Evolutionary conservation across 805 yeast genomes (phyloP).

Genomic region (Blastobotrys peoriensis): DNA sequence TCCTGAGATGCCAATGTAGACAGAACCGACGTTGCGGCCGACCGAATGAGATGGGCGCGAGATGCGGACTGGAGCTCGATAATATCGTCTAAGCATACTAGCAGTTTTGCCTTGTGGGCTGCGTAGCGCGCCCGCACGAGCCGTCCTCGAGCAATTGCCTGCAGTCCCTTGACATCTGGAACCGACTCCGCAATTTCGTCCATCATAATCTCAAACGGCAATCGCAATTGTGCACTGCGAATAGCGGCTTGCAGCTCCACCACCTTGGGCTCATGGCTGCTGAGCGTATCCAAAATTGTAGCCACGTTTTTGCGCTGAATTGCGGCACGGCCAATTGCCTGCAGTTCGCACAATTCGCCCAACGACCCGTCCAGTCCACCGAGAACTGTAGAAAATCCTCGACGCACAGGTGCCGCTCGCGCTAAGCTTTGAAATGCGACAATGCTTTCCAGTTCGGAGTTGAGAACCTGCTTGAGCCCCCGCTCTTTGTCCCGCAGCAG

Average conservation of each 20-base stretch:
- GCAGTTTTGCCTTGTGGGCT: constrained; percentile 38
- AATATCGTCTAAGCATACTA: constrained; percentile 32
- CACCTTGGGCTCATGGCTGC: constrained; percentile 27
- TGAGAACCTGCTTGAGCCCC: constrained; percentile 12
- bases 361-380: neutral
- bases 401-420: constrained; percentile 10
- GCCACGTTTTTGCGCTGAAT: constrained; percentile 4
- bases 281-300: constrained; percentile 12
- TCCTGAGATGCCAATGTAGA: constrained; percentile 6
- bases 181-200: neutral
- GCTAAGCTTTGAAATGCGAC: constrained; percentile 22
- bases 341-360: constrained; percentile 11
- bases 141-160: constrained; percentile 42
- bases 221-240: constrained; percentile 34
- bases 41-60: constrained; percentile 45
- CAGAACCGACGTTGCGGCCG: constrained; percentile 25
- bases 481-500: constrained; percentile 16
- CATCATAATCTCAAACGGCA: constrained; percentile 13
- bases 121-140: constrained; percentile 17
- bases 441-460: constrained; percentile 14
- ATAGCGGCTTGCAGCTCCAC: constrained; percentile 30
- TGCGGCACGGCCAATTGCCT: constrained; percentile 18
- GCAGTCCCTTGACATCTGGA: constrained; percentile 14
- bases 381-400: neutral
- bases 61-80: constrained; percentile 47